Base-by-base conservation (phyloP, 1,139 yeast genomes). In the Suhomyces atakaporum region DNA sequence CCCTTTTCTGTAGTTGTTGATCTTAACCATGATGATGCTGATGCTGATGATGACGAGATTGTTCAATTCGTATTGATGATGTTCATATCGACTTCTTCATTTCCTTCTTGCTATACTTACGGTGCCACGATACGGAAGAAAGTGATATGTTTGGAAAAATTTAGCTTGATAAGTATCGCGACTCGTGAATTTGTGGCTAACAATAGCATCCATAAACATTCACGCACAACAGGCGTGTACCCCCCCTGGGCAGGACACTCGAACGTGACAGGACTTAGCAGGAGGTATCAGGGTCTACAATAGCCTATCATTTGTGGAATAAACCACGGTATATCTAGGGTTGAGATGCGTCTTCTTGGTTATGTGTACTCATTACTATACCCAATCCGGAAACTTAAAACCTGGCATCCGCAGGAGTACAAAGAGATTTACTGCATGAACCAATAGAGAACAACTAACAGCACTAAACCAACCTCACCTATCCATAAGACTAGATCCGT, bases 381-480 rank as follows among this genome's bases (percentile, higher is more conserved):
- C 36, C 36, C 14, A n/a, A 33, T 27, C 18, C 25, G 36, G 36
- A 16, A 18, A 8, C n/a, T n/a, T n/a, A n/a, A n/a, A n/a, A n/a
- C n/a, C n/a, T 15, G 22, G 15, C 16, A 16, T 26, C 24, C 11
- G 24, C 24, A 22, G 24, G 24, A 22, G 24, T 22, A 24, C 26
- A 24, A 24, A 12, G 14, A 24, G 15, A 22, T 6, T 19, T n/a
- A n/a, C n/a, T 33, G 28, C 20, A 28, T 21, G 16, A 9, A 16
- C n/a, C n/a, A n/a, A n/a, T n/a, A n/a, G n/a, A n/a, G n/a, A n/a
- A n/a, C n/a, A n/a, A n/a, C n/a, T n/a, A n/a, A n/a, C n/a, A n/a
- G n/a, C n/a, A n/a, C n/a, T n/a, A n/a, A n/a, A n/a, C n/a, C n/a
- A n/a, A n/a, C n/a, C n/a, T n/a, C n/a, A n/a, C n/a, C n/a, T n/a